Conservation (phyloP, 176 grass and related monocot species). For the Poa pratensis region DNA sequence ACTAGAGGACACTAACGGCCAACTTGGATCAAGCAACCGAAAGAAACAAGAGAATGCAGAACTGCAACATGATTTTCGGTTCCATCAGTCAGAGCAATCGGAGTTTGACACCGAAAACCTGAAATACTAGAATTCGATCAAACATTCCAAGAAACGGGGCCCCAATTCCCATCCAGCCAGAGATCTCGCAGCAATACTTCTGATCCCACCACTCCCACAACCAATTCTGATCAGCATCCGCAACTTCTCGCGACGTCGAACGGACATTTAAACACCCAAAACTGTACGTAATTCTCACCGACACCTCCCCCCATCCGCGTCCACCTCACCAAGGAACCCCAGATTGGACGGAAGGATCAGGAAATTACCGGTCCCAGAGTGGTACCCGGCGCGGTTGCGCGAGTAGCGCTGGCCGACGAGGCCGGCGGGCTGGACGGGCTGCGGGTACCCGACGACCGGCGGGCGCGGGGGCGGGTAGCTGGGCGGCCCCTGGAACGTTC, state of each 20-base stretch:
- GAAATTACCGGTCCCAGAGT: conserved; percentile 54
- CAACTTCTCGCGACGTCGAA: background rate
- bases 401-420: conserved; percentile 46
- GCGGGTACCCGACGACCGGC: conserved; percentile 68
- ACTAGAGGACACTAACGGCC: background rate
- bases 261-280: background rate
- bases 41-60: background rate
- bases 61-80: background rate
- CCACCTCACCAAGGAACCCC: background rate
- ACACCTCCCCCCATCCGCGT: background rate
- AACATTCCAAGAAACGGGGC: background rate
- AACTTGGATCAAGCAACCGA: conserved; percentile 13
- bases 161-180: background rate
- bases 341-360: background rate
- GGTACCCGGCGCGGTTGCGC: conserved; percentile 64
- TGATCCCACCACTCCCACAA: background rate
- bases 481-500: conserved; percentile 72
- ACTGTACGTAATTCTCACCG: background rate
- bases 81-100: background rate
- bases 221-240: background rate
- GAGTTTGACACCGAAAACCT: background rate
- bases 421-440: conserved; percentile 60
- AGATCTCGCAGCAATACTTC: conserved; percentile 1
- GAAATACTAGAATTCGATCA: background rate
- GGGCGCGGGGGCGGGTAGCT: conserved; percentile 69